Base-by-base conservation (phyloP, 169 alveolate genomes). In the Besnoitia besnoiti region DNA sequence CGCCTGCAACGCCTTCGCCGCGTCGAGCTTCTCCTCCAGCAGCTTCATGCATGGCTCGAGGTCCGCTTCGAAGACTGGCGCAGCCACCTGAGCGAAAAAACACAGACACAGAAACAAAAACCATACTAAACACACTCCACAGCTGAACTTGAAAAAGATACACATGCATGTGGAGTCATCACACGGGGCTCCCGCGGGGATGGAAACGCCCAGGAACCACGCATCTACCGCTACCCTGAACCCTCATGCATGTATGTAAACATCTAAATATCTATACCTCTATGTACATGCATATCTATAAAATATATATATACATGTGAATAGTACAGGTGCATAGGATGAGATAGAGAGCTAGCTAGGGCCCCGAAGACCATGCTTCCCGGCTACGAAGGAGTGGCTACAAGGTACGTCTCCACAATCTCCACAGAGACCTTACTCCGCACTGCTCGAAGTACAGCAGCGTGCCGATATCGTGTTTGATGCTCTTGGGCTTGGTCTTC, bases 381-480 rank as follows among this genome's bases (percentile, higher is more conserved):
- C n/a, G n/a, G n/a, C n/a, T n/a, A n/a, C n/a, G n/a, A n/a, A n/a
- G n/a, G n/a, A n/a, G n/a, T n/a, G n/a, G n/a, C n/a, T n/a, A n/a
- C n/a, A n/a, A n/a, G n/a, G n/a, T n/a, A n/a, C n/a, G n/a, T n/a
- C n/a, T n/a, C n/a, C n/a, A n/a, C n/a, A n/a, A n/a, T n/a, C n/a
- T n/a, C n/a, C n/a, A n/a, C n/a, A n/a, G n/a, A n/a, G n/a, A n/a
- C n/a, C 94, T 40, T 40, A 91, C 92, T n/a, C 94, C 94, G 89
- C 90, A 84, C 42, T 84, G 89, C 61, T 91, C 92, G 82, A 91
- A 91, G 88, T 80, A 80, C 51, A 73, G 67, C 51, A 91, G 77
- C 37, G 94, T 91, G 84, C 94, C 94, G 82, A 91, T 61, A 79
- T 91, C 91, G 87, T 91, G 90, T n/a, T 84, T 91, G 85, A 91